These are phyloP conservation scores for Discostella stelligeroides DNA, from an alignment of 108 stramenopile species.

Conservation along the genomic window DNA sequence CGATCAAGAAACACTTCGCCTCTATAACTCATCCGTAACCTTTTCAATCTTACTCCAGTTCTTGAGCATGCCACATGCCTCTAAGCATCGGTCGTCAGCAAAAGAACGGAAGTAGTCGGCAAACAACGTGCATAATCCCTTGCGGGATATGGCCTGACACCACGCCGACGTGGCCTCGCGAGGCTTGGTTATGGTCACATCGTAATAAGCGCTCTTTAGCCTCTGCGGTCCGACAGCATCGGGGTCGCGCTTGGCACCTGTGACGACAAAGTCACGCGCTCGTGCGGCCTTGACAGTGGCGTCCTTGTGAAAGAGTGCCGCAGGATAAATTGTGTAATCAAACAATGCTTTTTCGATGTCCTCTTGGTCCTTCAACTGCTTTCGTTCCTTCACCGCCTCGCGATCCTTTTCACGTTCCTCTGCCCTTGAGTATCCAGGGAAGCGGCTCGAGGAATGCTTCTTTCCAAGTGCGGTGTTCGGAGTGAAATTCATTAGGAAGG, in stretches of 20 bases:
- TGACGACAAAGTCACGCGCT: slow-evolving; percentile 69
- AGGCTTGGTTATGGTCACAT: slow-evolving; percentile 89
- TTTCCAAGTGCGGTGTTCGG: slow-evolving; percentile 89
- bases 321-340: slow-evolving; percentile 88
- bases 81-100: slow-evolving; percentile 67
- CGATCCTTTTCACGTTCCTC: slow-evolving; percentile 74
- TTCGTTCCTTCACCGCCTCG: slow-evolving; percentile 74
- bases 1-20: background rate
- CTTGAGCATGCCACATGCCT: slow-evolving; percentile 86
- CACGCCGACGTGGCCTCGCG: slow-evolving; percentile 69
- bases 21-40: slow-evolving; percentile 40
- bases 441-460: slow-evolving; percentile 73
- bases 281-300: slow-evolving; percentile 86
- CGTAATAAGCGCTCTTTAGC: slow-evolving; percentile 83
- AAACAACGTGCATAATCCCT: slow-evolving; percentile 79
- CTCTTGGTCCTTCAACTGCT: slow-evolving; percentile 87
- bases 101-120: slow-evolving; percentile 83
- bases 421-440: slow-evolving; percentile 78
- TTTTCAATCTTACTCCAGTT: slow-evolving; percentile 54
- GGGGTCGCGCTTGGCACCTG: slow-evolving; percentile 45
- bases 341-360: slow-evolving; percentile 89
- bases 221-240: slow-evolving; percentile 71
- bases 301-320: slow-evolving; percentile 87
- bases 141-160: slow-evolving; percentile 87
- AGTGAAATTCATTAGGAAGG: slow-evolving; percentile 84